Evolutionary conservation across 192 early-diverging fungal genomes (phyloP), one percentile per base, ranked within the genome.

Genomic region (Oehlia diaphana): DNA sequence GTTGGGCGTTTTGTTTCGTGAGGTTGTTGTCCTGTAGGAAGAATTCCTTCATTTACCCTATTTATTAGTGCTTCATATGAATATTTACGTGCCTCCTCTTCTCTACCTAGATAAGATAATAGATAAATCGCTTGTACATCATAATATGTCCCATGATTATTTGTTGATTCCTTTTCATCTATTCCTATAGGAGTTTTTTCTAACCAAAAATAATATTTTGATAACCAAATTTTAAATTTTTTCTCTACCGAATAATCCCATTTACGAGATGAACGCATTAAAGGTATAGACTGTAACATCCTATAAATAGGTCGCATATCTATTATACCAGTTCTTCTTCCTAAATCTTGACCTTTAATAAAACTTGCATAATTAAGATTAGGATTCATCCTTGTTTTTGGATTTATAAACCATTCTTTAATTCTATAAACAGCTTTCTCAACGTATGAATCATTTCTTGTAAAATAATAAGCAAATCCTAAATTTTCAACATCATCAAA

Each of bases 121-220:
- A 91, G 72, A 6, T 83, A 76, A 39, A 84, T 74, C 26, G 81
- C 37, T 62, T 91, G 90, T 7, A 89, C 83, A 71, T 89, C 88
- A 80, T 85, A 88, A 84, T 85, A 89, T 10, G 89, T 87, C 72
- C 89, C 90, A 47, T 89, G 90, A 70, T 90, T 88, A 81, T 90
- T 86, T 74, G 81, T 67, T 21, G 82, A 79, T 8, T 63, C 61
- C 19, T 74, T 75, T 44, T 58, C 86, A 0, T 39, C 62, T 44
- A 64, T 81, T 68, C 84, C 86, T 3, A 83, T 44, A 1, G 33
- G 4, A n/a, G 81, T 81, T 8, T 70, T 81, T 28, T 79, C 63
- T 33, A 87, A 80, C 86, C 86, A 87, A 2, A 79, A 13, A 35
- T 72, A 78, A 71, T 87, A 87, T 23, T 73, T 28, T 1, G 78